phyloP scores from a whole-genome alignment of 2,329 filamentous ascomycete genomes.

The Fonsecaea multimorphosa region DNA sequence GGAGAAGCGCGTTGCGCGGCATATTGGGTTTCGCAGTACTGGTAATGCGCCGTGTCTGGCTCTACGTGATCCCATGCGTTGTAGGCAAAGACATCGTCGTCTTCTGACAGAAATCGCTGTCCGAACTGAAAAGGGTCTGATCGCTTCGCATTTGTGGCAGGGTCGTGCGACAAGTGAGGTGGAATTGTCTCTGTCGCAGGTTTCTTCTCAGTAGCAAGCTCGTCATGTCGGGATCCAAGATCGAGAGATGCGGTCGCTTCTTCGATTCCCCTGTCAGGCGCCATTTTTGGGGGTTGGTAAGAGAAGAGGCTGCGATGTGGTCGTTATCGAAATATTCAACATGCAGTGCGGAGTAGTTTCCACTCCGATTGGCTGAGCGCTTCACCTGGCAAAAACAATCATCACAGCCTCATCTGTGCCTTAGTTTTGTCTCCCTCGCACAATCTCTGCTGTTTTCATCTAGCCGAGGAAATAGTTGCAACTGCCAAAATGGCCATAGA shows the following conservation, averaged over 20 bases:
- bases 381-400: neutral
- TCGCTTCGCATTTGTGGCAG: conserved; percentile 79
- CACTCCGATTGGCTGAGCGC: conserved; percentile 29
- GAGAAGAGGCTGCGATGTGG: neutral
- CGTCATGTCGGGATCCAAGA: conserved; percentile 7
- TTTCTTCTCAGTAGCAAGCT: neutral
- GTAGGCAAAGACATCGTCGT: conserved; percentile 84
- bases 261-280: conserved; percentile 36
- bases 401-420: neutral
- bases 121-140: conserved; percentile 96
- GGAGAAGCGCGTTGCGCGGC: conserved; percentile 82
- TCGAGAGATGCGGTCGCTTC: neutral
- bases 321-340: conserved; percentile 6
- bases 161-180: conserved; percentile 73
- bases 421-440: neutral
- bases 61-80: conserved; percentile 99
- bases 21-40: conserved; percentile 84
- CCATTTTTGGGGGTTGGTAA: conserved; percentile 21
- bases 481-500: conserved; percentile 58
- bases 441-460: neutral
- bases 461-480: neutral
- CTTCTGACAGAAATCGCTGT: conserved; percentile 79
- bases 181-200: conserved; percentile 46
- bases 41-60: conserved; percentile 84
- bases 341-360: conserved; percentile 16